Evolutionary conservation across 495 filamentous ascomycete species (phyloP), one percentile per base, ranked within the genome.

Genomic region (Tuber magnatum): DNA sequence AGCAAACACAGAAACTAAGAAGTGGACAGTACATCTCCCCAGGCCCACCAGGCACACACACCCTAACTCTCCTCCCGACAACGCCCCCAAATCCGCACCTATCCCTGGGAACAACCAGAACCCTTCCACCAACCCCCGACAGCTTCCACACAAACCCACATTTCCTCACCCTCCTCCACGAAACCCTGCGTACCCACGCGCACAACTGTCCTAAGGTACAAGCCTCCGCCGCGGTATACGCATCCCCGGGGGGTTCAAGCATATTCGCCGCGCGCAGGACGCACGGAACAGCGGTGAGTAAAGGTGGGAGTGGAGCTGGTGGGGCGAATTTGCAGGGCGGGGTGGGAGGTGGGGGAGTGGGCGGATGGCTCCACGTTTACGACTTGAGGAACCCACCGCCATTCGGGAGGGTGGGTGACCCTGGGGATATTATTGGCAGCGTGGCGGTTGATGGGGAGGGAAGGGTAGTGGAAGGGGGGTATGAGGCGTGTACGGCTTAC

Each of bases 371-470:
- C 28, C 95, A 99, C 86, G 86, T 99, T 7, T 94, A 91, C 70
- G 95, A 97, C 81, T 81, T 82, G 79, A 86, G 95, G 75, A 91
- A 92, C 72, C 92, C 93, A 28, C 94, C 94, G 12, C 94, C 97
- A 77, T 99, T 88, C 85, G 95, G 95, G 0, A 84, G 95, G 71
- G 97, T 97, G 80, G 92, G 94, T 69, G 92, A 91, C 88, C 90
- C 91, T 0, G 94, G 97, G 84, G 93, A 98, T 85, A 98, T 98
- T 74, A 90, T 98, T 80, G 94, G 94, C 44, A 97, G 94, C 81
- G 86, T 97, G 70, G 91, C 95, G 82, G 92, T 97, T 16, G 91
- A 97, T 86, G 88, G 87, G 5, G 77, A 87, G 32, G 94, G 94
- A 2, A 84, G 88, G n/a, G 92, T 97, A 81, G 82, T 80, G 18